Evolutionary conservation across 2,329 filamentous ascomycete genomes (phyloP).

Genomic region (Colletotrichum echinochloae): DNA sequence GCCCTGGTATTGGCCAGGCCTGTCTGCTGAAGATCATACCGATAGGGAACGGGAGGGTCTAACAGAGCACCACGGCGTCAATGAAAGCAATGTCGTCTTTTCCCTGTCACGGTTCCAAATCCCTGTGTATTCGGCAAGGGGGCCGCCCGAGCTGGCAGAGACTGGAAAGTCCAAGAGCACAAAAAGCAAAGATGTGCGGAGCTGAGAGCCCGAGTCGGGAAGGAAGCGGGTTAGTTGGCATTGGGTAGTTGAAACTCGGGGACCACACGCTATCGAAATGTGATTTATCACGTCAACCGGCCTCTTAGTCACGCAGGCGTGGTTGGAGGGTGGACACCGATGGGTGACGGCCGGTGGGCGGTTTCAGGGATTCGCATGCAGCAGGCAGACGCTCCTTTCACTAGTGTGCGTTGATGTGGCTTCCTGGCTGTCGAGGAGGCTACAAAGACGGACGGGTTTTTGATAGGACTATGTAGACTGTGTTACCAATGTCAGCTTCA

Average conservation of each 20-base stretch:
- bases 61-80: not conserved
- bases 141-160: slow-evolving; percentile 10
- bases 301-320: slow-evolving; percentile 30
- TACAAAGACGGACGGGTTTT: slow-evolving; percentile 17
- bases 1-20: not conserved
- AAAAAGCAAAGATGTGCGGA: slow-evolving; percentile 36
- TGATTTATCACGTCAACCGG: slow-evolving; percentile 31
- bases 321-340: slow-evolving; percentile 26
- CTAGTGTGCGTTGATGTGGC: slow-evolving; percentile 9
- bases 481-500: slow-evolving; percentile 22
- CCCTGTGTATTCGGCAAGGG: slow-evolving; percentile 29
- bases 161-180: slow-evolving; percentile 5
- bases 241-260: slow-evolving; percentile 30
- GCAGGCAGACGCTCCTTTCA: not conserved
- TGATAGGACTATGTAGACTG: not conserved
- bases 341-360: slow-evolving; percentile 15
- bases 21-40: slow-evolving; percentile 18
- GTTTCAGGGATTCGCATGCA: slow-evolving; percentile 10
- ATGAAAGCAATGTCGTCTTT: slow-evolving; percentile 3
- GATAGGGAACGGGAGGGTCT: not conserved
- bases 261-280: slow-evolving; percentile 28
- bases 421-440: slow-evolving; percentile 1
- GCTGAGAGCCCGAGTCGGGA: slow-evolving; percentile 21
- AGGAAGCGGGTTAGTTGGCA: slow-evolving; percentile 12
- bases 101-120: slow-evolving; percentile 22